Conservation (phyloP, 129 eudicot species). For the Chrysanthemum lavandulifolium region DNA sequence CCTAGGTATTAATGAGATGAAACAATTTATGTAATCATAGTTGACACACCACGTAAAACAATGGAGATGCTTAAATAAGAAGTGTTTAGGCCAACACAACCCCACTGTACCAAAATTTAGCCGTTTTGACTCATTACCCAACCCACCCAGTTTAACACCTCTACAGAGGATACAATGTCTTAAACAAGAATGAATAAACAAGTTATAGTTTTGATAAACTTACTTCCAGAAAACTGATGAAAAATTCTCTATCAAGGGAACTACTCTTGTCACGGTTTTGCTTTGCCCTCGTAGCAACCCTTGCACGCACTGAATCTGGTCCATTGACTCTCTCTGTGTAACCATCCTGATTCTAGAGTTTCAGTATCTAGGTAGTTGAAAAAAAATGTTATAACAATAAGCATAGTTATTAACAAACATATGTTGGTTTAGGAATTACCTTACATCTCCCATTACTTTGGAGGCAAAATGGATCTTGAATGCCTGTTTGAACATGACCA, state of each 20-base stretch:
- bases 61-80: neutral
- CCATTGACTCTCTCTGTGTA: no score
- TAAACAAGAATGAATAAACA: constrained; percentile 8
- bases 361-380: no score
- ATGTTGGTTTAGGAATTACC: no score
- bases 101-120: no score
- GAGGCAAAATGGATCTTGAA: no score
- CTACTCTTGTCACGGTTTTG: constrained; percentile 50
- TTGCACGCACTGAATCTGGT: constrained; percentile 49
- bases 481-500: no score
- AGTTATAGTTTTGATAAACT: constrained; percentile 37
- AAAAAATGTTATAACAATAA: no score
- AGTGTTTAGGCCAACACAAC: neutral
- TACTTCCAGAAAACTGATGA: constrained; percentile 65
- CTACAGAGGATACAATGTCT: constrained; percentile 5
- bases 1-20: neutral
- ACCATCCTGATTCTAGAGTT: no score
- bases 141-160: neutral
- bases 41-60: neutral
- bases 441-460: no score
- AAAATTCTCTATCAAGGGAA: constrained; percentile 58
- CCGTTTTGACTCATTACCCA: neutral
- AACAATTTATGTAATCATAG: neutral
- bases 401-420: no score
- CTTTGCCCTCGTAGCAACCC: constrained; percentile 71